Evolutionary conservation across 371 early-diverging fungal species (phyloP).

Genomic region (Capillidium rhysosporum): DNA sequence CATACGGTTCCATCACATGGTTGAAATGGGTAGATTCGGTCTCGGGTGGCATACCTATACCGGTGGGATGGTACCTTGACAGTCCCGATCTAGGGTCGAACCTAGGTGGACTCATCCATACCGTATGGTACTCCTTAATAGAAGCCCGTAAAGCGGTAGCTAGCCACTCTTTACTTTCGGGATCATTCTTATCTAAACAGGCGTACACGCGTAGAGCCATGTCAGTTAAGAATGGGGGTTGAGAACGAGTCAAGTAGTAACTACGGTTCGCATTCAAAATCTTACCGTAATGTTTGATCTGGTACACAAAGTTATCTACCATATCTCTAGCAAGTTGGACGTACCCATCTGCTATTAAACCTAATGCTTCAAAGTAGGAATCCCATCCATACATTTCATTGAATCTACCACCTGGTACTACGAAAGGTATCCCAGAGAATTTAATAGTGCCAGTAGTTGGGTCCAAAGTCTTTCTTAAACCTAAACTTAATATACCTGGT

Average conservation of each 20-base stretch:
- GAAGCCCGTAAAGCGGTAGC: conserved; percentile 49
- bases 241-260: conserved; percentile 89
- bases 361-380: conserved; percentile 83
- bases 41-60: conserved; percentile 90
- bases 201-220: conserved; percentile 76
- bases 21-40: conserved; percentile 89
- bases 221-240: conserved; percentile 94
- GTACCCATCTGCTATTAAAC: conserved; percentile 65
- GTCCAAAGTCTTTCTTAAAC: conserved; percentile 35
- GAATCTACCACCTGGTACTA: conserved; percentile 95
- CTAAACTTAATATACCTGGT: conserved; percentile 80
- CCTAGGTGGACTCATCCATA: conserved; percentile 77
- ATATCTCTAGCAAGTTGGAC: conserved; percentile 71
- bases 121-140: conserved; percentile 76
- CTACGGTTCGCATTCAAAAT: conserved; percentile 94
- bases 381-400: conserved; percentile 99
- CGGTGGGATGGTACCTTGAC: conserved; percentile 67
- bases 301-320: conserved; percentile 91
- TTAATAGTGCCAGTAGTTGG: conserved; percentile 24
- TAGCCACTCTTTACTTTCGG: conserved; percentile 54
- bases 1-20: conserved; percentile 72
- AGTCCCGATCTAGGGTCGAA: conserved; percentile 57
- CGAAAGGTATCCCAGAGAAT: conserved; percentile 68
- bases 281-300: conserved; percentile 92
- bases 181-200: conserved; percentile 23